A percentile compares a stretch with the other conserved stretches of the same genome.
These are phyloP conservation scores for Alternaria angustiovoidea DNA, from an alignment of 2,329 filamentous ascomycete species.

Conservation along the genomic window DNA sequence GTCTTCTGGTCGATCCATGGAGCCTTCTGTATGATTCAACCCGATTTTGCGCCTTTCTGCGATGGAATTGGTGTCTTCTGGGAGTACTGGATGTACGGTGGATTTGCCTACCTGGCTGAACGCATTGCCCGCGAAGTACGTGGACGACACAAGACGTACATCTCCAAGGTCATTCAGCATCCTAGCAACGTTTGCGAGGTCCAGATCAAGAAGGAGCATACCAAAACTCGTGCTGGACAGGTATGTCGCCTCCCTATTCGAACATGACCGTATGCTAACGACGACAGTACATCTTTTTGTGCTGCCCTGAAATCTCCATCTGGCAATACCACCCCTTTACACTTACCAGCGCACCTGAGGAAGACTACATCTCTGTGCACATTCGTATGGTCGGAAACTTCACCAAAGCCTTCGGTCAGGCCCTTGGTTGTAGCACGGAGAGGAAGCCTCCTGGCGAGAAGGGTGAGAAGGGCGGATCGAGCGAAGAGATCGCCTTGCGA, in stretches of 20 bases:
- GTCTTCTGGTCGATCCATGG: conserved; percentile 91
- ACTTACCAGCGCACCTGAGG: conserved; percentile 84
- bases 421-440: conserved; percentile 79
- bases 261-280: conserved; percentile 17
- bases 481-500: conserved; percentile 72
- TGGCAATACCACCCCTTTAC: conserved; percentile 93
- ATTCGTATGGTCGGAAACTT: conserved; percentile 85
- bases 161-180: conserved; percentile 89
- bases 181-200: conserved; percentile 90
- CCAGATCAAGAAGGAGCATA: conserved; percentile 89
- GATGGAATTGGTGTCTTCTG: conserved; percentile 81
- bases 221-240: conserved; percentile 80
- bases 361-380: conserved; percentile 89
- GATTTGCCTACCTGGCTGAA: conserved; percentile 81
- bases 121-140: conserved; percentile 79
- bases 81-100: conserved; percentile 89
- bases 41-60: conserved; percentile 82
- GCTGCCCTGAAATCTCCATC: conserved; percentile 83
- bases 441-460: conserved; percentile 59
- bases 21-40: conserved; percentile 89
- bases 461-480: conserved; percentile 64
- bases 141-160: conserved; percentile 82
- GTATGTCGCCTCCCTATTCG: conserved; percentile 13
- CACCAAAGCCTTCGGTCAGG: conserved; percentile 72
- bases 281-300: conserved; percentile 79